Conservation (phyloP, 148 eudicot species). For the Gaultheria prostrata region DNA sequence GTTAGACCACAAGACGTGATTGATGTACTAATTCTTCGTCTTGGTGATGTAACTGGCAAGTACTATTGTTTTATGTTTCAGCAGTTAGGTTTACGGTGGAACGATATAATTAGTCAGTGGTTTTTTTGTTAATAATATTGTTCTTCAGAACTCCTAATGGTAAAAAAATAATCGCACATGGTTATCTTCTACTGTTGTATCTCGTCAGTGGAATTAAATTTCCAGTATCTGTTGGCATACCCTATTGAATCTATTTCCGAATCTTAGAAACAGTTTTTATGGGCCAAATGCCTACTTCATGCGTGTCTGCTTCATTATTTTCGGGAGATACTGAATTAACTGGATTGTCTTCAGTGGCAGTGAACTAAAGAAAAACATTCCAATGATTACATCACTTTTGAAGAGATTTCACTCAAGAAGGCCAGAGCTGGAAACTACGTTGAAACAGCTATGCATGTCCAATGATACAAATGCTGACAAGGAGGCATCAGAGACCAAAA, state of each 20-base stretch:
- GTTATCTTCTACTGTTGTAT: not conserved
- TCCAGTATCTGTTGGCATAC: too few relatives aligned
- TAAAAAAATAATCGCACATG: not conserved
- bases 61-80: not conserved
- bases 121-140: not conserved
- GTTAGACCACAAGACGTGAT: not conserved
- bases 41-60: not conserved
- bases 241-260: not conserved
- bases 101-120: not conserved
- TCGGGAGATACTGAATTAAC: not conserved
- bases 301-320: not conserved
- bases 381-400: not conserved
- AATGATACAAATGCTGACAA: not conserved
- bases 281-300: not conserved
- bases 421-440: constrained; percentile 12
- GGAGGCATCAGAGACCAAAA: not conserved
- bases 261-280: not conserved
- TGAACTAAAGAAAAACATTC: not conserved
- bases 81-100: not conserved
- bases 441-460: constrained; percentile 2
- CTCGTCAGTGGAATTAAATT: not conserved
- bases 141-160: not conserved
- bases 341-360: constrained; percentile 6
- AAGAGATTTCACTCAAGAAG: constrained; percentile 2
- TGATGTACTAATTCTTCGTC: not conserved